A percentile compares a stretch with the other conserved stretches of the same genome.
Evolutionary conservation across 2,329 filamentous ascomycete genomes (phyloP).

Genomic region (Fusarium poae): DNA sequence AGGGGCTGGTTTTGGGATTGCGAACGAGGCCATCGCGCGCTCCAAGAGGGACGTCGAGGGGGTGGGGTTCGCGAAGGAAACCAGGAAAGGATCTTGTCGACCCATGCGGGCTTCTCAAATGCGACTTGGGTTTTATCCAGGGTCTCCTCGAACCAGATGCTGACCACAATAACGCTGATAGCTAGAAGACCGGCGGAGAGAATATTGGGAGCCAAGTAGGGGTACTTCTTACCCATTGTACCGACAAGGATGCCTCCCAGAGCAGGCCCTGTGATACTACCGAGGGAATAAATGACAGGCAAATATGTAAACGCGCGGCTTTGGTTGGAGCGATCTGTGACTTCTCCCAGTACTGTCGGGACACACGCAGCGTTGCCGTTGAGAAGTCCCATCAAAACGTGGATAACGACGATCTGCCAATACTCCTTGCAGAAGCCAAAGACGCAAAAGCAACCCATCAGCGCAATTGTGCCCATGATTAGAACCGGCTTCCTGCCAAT

Average conservation of each 20-base stretch:
- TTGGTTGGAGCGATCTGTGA: constrained; percentile 96
- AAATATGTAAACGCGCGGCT: constrained; percentile 93
- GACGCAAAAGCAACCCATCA: constrained; percentile 82
- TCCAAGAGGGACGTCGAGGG: constrained; percentile 54
- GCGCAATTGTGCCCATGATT: constrained; percentile 82
- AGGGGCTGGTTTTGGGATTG: constrained; percentile 49
- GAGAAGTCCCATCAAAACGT: constrained; percentile 89
- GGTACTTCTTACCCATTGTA: constrained; percentile 72
- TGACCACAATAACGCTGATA: constrained; percentile 78
- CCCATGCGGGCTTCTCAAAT: constrained; percentile 53
- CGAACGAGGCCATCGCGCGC: constrained; percentile 55
- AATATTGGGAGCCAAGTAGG: constrained; percentile 88
- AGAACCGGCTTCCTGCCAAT: constrained; percentile 81
- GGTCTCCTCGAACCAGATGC: constrained; percentile 89
- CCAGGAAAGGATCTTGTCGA: constrained; percentile 51
- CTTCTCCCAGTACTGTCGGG: constrained; percentile 91
- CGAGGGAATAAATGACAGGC: constrained; percentile 94
- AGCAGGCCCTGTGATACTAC: constrained; percentile 91
- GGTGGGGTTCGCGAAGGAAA: constrained; percentile 37
- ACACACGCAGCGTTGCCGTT: constrained; percentile 97
- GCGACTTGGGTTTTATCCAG: constrained; percentile 52
- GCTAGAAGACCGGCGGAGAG: constrained; percentile 79
- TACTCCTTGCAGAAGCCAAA: constrained; percentile 90
- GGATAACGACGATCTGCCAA: constrained; percentile 87
- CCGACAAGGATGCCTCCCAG: constrained; percentile 88